Conservation (phyloP, 2,329 filamentous ascomycete species). For the Trichoderma sp. region DNA sequence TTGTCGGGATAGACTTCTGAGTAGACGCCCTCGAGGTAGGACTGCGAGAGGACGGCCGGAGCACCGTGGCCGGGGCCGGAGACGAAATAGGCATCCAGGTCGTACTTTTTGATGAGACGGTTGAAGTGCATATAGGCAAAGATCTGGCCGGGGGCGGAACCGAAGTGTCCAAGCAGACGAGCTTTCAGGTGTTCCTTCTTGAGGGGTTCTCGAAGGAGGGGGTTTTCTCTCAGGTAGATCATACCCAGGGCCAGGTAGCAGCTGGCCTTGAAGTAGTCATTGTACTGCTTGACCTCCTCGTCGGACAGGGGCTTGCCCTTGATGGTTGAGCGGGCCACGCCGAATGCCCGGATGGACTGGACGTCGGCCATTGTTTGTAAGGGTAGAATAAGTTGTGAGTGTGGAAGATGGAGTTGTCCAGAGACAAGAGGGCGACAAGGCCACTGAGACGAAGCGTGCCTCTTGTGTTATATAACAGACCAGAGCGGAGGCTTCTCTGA, state of each 20-base stretch:
- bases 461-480: conserved; percentile 21
- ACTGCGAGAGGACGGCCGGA: conserved; percentile 73
- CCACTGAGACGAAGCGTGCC: neutral
- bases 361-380: conserved; percentile 44
- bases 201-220: conserved; percentile 69
- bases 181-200: conserved; percentile 72
- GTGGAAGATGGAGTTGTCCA: conserved; percentile 14
- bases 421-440: neutral
- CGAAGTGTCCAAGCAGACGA: conserved; percentile 76
- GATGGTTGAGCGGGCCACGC: conserved; percentile 66
- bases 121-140: conserved; percentile 85
- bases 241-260: conserved; percentile 77
- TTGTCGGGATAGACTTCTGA: conserved; percentile 77
- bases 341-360: conserved; percentile 65
- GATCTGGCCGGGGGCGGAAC: conserved; percentile 76
- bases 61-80: conserved; percentile 79
- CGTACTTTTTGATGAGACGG: conserved; percentile 78
- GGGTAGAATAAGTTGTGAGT: neutral
- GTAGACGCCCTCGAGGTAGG: conserved; percentile 77
- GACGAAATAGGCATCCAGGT: conserved; percentile 71
- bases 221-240: conserved; percentile 77
- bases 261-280: conserved; percentile 73
- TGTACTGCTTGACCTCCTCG: conserved; percentile 69
- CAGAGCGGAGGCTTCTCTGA: neutral
- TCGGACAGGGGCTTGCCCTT: conserved; percentile 62